Conservation (phyloP, 2,329 filamentous ascomycete species). For the Colletotrichum sp. region DNA sequence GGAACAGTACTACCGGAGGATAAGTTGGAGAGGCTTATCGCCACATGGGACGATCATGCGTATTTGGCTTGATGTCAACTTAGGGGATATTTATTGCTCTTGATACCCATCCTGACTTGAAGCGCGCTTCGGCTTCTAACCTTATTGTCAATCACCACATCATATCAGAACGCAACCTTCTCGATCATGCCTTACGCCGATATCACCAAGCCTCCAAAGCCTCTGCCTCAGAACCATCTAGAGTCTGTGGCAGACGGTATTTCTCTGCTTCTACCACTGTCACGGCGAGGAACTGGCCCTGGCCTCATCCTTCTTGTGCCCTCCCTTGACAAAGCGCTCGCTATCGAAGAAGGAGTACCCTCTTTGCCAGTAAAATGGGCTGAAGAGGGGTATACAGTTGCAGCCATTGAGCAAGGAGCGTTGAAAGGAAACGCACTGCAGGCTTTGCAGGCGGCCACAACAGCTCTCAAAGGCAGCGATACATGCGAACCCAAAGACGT, state of each 20-base stretch:
- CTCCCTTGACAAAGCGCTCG: not conserved
- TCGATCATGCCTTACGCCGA: not conserved
- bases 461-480: not conserved
- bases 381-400: conserved; percentile 71
- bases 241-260: not conserved
- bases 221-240: not conserved
- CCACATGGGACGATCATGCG: not conserved
- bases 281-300: not conserved
- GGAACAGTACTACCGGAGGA: accelerated
- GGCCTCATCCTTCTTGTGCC: not conserved
- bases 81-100: not conserved
- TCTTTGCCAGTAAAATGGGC: conserved; percentile 70
- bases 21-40: not conserved
- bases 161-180: not conserved
- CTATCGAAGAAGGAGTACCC: conserved; percentile 43
- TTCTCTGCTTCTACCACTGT: not conserved
- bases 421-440: not conserved
- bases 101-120: not conserved
- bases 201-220: not conserved
- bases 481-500: not conserved
- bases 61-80: not conserved
- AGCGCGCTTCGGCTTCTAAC: accelerated
- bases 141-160: accelerated
- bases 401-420: conserved; percentile 49
- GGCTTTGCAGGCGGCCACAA: not conserved